phyloP scores from a whole-genome alignment of 139 green algal genomes.

The Spirogloea muscicola region DNA sequence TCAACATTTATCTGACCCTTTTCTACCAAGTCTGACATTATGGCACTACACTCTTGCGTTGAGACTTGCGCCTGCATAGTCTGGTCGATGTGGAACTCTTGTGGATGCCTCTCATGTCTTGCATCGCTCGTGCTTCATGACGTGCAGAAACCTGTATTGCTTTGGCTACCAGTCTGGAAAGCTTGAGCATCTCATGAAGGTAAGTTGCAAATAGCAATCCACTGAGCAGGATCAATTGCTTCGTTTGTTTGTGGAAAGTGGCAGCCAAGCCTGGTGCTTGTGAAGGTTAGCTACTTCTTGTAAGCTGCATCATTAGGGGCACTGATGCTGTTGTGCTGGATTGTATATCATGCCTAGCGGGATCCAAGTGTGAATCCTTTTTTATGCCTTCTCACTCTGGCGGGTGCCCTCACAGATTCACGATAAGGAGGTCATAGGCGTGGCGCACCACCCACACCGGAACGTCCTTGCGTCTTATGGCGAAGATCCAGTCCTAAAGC shows the following conservation, averaged over 20 bases:
- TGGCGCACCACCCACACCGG: conserved; percentile 85
- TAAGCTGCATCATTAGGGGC: too few species aligned
- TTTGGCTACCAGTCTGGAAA: conserved; percentile 58
- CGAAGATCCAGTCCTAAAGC: conserved; percentile 73
- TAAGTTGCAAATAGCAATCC: conserved; percentile 5
- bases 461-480: conserved; percentile 88
- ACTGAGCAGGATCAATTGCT: not conserved
- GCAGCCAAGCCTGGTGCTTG: not conserved
- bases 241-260: not conserved
- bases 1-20: too few species aligned
- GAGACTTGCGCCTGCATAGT: too few species aligned
- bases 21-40: too few species aligned
- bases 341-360: too few species aligned
- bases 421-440: conserved; percentile 80
- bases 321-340: too few species aligned
- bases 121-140: not conserved
- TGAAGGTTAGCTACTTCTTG: too few species aligned
- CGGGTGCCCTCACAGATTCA: conserved; percentile 58
- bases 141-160: conserved; percentile 49
- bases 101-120: too few species aligned
- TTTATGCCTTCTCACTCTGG: too few species aligned
- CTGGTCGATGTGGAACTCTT: too few species aligned
- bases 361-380: too few species aligned
- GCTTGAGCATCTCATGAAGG: conserved; percentile 81
- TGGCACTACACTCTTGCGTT: too few species aligned